Evolutionary conservation across 768 basidiomycete genomes (phyloP).

Genomic region (Termitomyces sp.): DNA sequence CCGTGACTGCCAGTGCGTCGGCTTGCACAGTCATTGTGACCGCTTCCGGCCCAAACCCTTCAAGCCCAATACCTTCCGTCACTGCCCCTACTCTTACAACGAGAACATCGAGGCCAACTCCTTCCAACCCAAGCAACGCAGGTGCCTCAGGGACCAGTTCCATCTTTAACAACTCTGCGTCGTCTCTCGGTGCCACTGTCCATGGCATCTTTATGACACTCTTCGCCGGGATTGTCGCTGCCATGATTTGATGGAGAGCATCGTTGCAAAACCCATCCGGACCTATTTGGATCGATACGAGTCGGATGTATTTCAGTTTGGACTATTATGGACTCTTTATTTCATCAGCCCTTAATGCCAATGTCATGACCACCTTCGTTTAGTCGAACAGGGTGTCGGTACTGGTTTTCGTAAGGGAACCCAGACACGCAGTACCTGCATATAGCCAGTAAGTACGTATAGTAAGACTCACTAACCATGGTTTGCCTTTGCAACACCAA

Average conservation of each 20-base stretch:
- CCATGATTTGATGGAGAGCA: neutral
- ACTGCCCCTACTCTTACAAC: neutral
- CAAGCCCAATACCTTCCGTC: neutral
- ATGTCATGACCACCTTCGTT: neutral
- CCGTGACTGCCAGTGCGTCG: neutral
- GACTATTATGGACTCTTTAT: neutral
- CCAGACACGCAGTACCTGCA: too few relatives aligned
- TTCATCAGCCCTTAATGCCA: neutral
- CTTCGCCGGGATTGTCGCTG: neutral
- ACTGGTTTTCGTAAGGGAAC: neutral
- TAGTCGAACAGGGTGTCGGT: neutral
- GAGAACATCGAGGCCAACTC: neutral
- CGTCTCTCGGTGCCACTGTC: neutral
- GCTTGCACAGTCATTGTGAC: constrained; percentile 4
- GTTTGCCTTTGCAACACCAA: neutral
- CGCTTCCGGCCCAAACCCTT: neutral
- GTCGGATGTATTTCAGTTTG: neutral
- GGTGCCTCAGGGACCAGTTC: neutral
- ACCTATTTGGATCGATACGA: neutral
- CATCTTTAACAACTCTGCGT: neutral
- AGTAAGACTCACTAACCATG: neutral
- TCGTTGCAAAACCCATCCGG: neutral
- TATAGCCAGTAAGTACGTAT: too few relatives aligned
- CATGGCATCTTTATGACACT: neutral
- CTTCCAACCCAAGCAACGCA: neutral